Evolutionary conservation across 2,329 filamentous ascomycete genomes (phyloP), one percentile per base, ranked within the genome.

Genomic region (Cadophora sp.): DNA sequence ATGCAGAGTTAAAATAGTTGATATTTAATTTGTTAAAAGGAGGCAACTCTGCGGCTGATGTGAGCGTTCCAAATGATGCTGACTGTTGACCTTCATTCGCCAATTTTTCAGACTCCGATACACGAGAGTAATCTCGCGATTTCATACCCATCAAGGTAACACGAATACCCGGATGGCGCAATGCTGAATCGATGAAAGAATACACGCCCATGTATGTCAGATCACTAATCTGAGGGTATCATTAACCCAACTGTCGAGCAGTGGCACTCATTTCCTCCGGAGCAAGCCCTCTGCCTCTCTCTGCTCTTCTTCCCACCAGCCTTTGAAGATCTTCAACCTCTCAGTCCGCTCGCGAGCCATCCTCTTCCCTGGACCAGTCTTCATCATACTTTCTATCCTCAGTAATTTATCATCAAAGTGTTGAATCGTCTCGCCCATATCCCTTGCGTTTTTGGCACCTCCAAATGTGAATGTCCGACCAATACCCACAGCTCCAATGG

Each of bases 401-500:
- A 92, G 79, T 70, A 97, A 79, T 80, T 97, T 96, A 59, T 94
- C 92, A 48, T 87, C 86, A 74, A 96, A 93, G 81, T 96, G 93
- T 58, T 86, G 82, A 68, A 96, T 86, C 6, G 89, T 87, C 56
- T 87, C 85, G 47, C 83, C 83, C 83, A 96, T 81, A 59, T 84
- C 84, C 39, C 82, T 82, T 11, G 71, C 71, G 11, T 78, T 78
- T 78, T 86, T 88, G 13, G 89, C 90, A 0, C 91, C 94, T 0
- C 91, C 88, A 77, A 89, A 97, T 0, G 91, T 89, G 77, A 96
- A 95, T 45, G 87, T 87, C 51, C 95, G 83, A 1, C 87, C 94
- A 65, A 97, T 89, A 0, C 95, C 95, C 36, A 97, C 87, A 0
- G 92, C 93, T 0, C 95, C 95, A 66, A 98, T 90, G 4, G 95